Percentiles rank a stretch among this genome's conserved stretches.
Evolutionary conservation across 140 eudicot genomes (phyloP).

Genomic region (Flaveria floridana): DNA sequence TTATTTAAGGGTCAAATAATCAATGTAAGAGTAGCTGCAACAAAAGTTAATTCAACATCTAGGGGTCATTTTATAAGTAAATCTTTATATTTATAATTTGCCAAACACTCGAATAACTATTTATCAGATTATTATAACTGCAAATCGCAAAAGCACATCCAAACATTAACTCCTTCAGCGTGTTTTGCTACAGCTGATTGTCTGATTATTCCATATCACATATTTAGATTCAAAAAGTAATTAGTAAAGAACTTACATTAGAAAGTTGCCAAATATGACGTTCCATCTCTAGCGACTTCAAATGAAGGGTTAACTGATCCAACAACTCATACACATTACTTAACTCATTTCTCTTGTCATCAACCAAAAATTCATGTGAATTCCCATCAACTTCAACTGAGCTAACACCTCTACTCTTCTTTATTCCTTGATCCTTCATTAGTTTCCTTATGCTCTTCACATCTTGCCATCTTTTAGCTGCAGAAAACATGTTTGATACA

Average conservation of each 20-base stretch:
- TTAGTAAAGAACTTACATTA: constrained; percentile 6
- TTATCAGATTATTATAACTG: not conserved
- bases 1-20: not conserved
- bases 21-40: not conserved
- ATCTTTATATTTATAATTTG: not conserved
- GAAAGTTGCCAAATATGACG: constrained; percentile 2
- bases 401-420: constrained; percentile 54
- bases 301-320: constrained; percentile 41
- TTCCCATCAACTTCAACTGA: constrained; percentile 48
- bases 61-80: constrained; percentile 1
- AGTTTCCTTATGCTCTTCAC: constrained; percentile 57
- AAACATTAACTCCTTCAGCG: not conserved
- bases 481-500: constrained; percentile 58
- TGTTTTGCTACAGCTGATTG: no score
- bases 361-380: constrained; percentile 46
- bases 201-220: constrained; percentile 1
- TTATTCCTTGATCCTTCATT: constrained; percentile 56
- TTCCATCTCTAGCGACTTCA: constrained; percentile 32
- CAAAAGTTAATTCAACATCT: not conserved
- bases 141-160: not conserved
- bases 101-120: not conserved
- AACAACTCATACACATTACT: constrained; percentile 33
- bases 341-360: constrained; percentile 46
- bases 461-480: constrained; percentile 65
- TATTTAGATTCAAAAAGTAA: not conserved